Conservation (phyloP, 345 rosid genomes). For the Draba incana region DNA sequence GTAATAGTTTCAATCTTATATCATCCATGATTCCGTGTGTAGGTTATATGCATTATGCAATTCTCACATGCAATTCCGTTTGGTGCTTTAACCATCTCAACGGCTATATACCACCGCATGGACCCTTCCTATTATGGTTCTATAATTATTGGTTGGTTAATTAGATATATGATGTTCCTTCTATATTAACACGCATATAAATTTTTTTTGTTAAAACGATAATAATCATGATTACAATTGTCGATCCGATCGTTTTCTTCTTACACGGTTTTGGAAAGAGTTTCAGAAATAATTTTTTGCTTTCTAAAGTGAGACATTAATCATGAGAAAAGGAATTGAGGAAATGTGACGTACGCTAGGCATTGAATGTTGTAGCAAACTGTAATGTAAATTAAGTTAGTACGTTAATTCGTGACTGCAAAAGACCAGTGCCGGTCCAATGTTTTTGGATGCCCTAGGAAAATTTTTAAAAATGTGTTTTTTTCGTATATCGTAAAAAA, state of each 20-base stretch:
- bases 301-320: too few relatives aligned
- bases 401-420: background rate
- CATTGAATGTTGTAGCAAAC: conserved; percentile 5
- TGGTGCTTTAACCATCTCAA: conserved; percentile 27
- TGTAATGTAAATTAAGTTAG: background rate
- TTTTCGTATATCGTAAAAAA: too few relatives aligned
- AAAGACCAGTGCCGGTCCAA: too few relatives aligned
- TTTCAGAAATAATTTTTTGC: background rate
- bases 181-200: background rate
- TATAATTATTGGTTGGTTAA: background rate
- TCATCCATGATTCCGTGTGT: conserved; percentile 24
- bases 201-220: background rate
- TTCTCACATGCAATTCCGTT: conserved; percentile 36
- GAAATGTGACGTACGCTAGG: conserved; percentile 5
- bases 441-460: too few relatives aligned
- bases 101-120: conserved; percentile 27
- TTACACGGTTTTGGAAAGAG: conserved; percentile 10
- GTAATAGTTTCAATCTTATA: conserved; percentile 3
- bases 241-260: background rate
- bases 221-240: background rate
- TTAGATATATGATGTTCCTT: background rate
- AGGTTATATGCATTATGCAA: conserved; percentile 24
- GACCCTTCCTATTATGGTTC: background rate
- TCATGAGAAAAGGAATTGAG: background rate
- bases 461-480: too few relatives aligned